Percentiles rank a stretch among this genome's conserved stretches.
Evolutionary conservation across 225 moss, liverwort and hornwort genomes (phyloP).

Genomic region (Physcomitrium patens): DNA sequence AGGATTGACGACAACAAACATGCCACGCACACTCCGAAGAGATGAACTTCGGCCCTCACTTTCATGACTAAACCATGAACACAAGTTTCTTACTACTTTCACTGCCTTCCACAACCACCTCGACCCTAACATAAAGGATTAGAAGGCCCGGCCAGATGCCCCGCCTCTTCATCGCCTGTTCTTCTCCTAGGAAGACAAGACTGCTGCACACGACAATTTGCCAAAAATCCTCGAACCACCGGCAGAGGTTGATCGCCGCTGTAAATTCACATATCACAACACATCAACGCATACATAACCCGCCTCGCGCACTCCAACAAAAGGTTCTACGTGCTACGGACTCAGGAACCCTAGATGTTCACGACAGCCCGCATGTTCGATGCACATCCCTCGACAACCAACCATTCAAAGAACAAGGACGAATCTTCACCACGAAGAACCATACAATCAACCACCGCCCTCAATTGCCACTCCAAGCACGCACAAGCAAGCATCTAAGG

Average conservation of each 20-base stretch:
- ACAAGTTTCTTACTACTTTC: not conserved
- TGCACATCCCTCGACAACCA: not conserved
- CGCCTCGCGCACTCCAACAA: not conserved
- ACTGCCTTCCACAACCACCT: not conserved
- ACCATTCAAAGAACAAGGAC: not conserved
- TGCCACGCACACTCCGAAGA: not conserved
- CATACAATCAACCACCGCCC: not conserved
- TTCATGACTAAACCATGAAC: not conserved
- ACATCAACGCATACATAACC: not conserved
- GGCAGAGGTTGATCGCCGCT: not conserved
- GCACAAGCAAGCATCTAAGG: not conserved
- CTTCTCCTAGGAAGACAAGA: not conserved
- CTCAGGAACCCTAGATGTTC: conserved; percentile 26
- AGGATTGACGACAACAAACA: not conserved
- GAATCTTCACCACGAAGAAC: not conserved
- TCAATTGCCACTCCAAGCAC: not conserved
- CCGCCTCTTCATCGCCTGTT: not conserved
- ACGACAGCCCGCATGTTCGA: not conserved
- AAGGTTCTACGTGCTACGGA: not conserved
- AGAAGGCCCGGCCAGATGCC: not conserved
- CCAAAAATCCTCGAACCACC: conserved; percentile 1
- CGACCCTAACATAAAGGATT: not conserved
- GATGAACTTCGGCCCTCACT: not conserved
- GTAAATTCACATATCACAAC: conserved; percentile 6
- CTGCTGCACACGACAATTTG: not conserved